Conservation (phyloP, 441 rosid genomes). For the Cnidoscolus chayamansa region DNA sequence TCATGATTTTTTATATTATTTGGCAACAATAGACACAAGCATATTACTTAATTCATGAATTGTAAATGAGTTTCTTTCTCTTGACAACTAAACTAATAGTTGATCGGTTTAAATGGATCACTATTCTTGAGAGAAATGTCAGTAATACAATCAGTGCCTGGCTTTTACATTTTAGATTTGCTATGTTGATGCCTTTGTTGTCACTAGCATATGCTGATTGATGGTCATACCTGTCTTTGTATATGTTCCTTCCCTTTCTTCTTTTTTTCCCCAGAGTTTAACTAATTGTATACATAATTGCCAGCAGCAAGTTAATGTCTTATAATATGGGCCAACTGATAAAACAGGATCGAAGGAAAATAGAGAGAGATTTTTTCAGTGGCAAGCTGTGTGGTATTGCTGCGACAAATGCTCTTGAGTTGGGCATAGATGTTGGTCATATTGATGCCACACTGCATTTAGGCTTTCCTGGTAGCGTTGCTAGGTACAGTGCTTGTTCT, state of each 20-base stretch:
- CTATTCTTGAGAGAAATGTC: neutral
- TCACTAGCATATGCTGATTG: neutral
- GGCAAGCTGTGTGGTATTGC: conserved; percentile 91
- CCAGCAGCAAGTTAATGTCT: conserved; percentile 5
- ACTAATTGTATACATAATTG: neutral
- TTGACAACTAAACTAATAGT: neutral
- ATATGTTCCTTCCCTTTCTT: neutral
- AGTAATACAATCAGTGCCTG: neutral
- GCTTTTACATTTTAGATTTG: neutral
- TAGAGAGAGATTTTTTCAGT: conserved; percentile 74
- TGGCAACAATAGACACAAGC: neutral
- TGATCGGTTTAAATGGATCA: neutral
- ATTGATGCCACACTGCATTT: conserved; percentile 90
- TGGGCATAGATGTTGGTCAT: conserved; percentile 97
- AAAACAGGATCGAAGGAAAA: conserved; percentile 75
- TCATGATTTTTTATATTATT: neutral
- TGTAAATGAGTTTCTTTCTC: conserved; percentile 5
- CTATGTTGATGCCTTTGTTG: neutral
- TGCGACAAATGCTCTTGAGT: conserved; percentile 95
- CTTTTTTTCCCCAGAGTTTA: neutral
- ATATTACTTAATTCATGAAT: neutral
- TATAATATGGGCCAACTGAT: conserved; percentile 21
- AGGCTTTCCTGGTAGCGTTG: conserved; percentile 94
- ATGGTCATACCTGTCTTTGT: neutral
- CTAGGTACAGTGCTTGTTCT: conserved; percentile 55